A percentile compares a stretch with the other conserved stretches of the same genome.
phyloP scores from a whole-genome alignment of 1,139 yeast genomes.

The Hanseniaspora gamundiae region DNA sequence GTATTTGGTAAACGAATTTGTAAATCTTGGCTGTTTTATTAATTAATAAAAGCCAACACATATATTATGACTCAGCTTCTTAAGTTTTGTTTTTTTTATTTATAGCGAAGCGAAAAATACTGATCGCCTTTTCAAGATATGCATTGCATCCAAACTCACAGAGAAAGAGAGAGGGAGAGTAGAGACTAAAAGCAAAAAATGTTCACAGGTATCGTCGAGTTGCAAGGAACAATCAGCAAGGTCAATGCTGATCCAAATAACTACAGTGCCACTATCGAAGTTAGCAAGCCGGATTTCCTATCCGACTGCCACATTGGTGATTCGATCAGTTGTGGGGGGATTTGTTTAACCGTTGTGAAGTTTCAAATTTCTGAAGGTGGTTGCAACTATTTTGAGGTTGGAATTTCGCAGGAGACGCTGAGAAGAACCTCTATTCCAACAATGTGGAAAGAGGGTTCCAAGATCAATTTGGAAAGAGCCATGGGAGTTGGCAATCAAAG shows the following conservation, averaged over 20 bases:
- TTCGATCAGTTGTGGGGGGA: slow-evolving; percentile 82
- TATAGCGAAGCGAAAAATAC: too few relatives aligned
- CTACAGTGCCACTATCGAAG: slow-evolving; percentile 61
- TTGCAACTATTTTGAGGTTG: slow-evolving; percentile 62
- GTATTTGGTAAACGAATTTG: too few relatives aligned
- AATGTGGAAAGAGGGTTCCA: slow-evolving; percentile 37
- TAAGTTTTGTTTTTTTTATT: too few relatives aligned
- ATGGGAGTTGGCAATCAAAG: slow-evolving; percentile 64
- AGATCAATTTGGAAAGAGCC: slow-evolving; percentile 86
- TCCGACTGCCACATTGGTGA: slow-evolving; percentile 85
- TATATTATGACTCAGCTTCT: too few relatives aligned
- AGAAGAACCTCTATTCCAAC: slow-evolving; percentile 66
- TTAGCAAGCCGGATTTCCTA: slow-evolving; percentile 48
- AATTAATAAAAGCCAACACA: too few relatives aligned
- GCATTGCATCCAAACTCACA: too few relatives aligned
- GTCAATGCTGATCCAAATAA: slow-evolving; percentile 49
- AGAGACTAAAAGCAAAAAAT: slow-evolving; percentile 35
- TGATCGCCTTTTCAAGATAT: too few relatives aligned
- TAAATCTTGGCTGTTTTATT: too few relatives aligned
- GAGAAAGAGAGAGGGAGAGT: too few relatives aligned
- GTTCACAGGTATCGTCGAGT: slow-evolving; percentile 94
- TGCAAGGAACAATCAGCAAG: slow-evolving; percentile 41
- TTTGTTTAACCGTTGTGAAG: slow-evolving; percentile 86
- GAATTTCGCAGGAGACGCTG: slow-evolving; percentile 86
- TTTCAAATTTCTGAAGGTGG: slow-evolving; percentile 27